Evolutionary conservation across 228 moss, liverwort and hornwort species (phyloP).

Genomic region (Sphagnum magellanicum): DNA sequence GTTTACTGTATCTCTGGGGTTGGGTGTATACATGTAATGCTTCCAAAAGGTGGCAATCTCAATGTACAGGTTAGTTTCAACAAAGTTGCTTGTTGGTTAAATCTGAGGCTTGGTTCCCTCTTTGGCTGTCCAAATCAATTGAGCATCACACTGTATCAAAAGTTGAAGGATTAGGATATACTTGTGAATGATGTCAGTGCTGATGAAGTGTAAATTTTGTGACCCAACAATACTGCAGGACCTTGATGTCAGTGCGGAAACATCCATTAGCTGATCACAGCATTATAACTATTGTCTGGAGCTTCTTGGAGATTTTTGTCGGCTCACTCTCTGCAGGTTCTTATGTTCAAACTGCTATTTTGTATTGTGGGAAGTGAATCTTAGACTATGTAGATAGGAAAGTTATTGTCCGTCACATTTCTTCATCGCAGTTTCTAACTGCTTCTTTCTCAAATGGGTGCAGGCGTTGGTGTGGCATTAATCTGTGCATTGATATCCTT

Average conservation of each 20-base stretch:
- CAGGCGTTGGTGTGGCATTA: constrained; percentile 89
- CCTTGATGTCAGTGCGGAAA: constrained; percentile 77
- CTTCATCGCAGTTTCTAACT: constrained; percentile 12
- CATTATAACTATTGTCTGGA: constrained; percentile 70
- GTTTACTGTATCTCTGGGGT: too few species aligned
- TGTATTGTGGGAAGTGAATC: too few species aligned
- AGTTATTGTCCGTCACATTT: too few species aligned
- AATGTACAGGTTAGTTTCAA: constrained; percentile 55
- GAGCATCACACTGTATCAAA: too few species aligned
- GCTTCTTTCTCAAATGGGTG: constrained; percentile 17
- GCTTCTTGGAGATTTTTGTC: constrained; percentile 88
- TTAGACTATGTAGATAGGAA: too few species aligned
- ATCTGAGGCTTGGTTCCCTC: too few species aligned
- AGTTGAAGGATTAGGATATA: too few species aligned
- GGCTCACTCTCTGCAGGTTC: constrained; percentile 90
- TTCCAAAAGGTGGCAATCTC: constrained; percentile 64
- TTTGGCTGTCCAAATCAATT: too few species aligned
- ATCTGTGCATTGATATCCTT: constrained; percentile 95
- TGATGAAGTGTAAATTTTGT: too few species aligned
- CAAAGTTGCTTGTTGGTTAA: background rate
- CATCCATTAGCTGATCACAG: constrained; percentile 75
- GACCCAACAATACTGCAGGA: constrained; percentile 33
- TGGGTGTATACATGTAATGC: too few species aligned
- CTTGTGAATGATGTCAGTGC: too few species aligned
- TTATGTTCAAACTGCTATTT: too few species aligned